These are phyloP conservation scores for Scheffersomyces lignosus DNA, from an alignment of 805 yeast genomes.

Conservation along the genomic window DNA sequence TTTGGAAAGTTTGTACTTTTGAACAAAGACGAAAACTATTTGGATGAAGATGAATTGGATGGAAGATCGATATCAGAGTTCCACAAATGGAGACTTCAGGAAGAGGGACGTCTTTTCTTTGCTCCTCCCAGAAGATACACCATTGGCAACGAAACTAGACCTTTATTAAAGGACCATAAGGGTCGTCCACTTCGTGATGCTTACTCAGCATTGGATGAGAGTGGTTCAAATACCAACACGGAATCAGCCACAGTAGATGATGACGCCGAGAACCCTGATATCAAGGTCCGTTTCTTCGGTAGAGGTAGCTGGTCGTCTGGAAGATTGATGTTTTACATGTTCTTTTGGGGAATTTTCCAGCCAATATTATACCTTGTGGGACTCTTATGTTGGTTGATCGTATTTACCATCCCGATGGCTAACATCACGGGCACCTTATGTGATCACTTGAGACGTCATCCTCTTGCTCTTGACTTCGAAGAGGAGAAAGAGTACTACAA, in stretches of 20 bases:
- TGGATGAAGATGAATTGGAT: conserved; percentile 83
- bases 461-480: conserved; percentile 79
- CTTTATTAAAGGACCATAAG: conserved; percentile 42
- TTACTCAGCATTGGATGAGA: conserved; percentile 29
- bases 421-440: conserved; percentile 68
- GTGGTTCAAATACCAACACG: conserved; percentile 8
- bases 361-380: conserved; percentile 64
- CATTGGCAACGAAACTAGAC: conserved; percentile 29
- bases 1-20: conserved; percentile 88
- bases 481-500: conserved; percentile 52
- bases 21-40: conserved; percentile 73
- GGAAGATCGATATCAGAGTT: conserved; percentile 86
- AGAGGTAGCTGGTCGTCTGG: conserved; percentile 91
- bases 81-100: conserved; percentile 80
- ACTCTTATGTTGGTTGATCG: conserved; percentile 72
- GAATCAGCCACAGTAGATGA: conserved; percentile 18
- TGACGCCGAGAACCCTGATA: conserved; percentile 22
- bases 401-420: conserved; percentile 92
- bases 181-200: conserved; percentile 42
- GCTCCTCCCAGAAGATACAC: conserved; percentile 58
- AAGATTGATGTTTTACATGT: conserved; percentile 69
- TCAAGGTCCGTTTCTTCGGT: conserved; percentile 71
- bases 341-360: conserved; percentile 66
- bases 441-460: conserved; percentile 84
- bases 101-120: conserved; percentile 77